These are phyloP conservation scores for Leishmania martiniquensis DNA, from an alignment of 208 protist genomes.

Conservation along the genomic window DNA sequence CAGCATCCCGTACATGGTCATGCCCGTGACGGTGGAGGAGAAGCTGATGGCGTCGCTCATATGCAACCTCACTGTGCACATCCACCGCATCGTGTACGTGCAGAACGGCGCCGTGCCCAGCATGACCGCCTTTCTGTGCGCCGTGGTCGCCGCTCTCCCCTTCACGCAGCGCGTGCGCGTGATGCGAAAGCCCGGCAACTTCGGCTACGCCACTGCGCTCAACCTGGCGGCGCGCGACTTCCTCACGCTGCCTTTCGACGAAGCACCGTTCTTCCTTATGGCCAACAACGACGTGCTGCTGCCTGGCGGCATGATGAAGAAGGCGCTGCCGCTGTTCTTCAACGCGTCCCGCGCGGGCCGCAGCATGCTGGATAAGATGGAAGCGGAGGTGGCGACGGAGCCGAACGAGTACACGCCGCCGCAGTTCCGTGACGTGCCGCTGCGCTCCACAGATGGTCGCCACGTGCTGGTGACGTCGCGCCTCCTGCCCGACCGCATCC, in stretches of 20 bases:
- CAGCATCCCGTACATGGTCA: slow-evolving; percentile 14
- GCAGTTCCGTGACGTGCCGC: slow-evolving; percentile 20
- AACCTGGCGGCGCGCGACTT: slow-evolving; percentile 33
- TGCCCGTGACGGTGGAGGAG: slow-evolving; percentile 16
- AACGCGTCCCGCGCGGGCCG: background rate
- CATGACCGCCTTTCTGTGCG: slow-evolving; percentile 23
- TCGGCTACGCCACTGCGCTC: slow-evolving; percentile 18
- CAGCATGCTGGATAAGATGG: background rate
- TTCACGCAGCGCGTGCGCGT: slow-evolving; percentile 37
- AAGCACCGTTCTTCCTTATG: slow-evolving; percentile 30
- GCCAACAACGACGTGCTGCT: slow-evolving; percentile 19
- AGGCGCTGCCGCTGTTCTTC: slow-evolving; percentile 19
- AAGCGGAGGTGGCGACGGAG: slow-evolving; percentile 36
- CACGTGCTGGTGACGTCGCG: slow-evolving; percentile 33
- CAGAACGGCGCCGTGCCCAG: slow-evolving; percentile 11
- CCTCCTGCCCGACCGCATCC: slow-evolving; percentile 42
- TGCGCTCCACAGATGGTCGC: slow-evolving; percentile 27
- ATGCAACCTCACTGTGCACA: slow-evolving; percentile 20
- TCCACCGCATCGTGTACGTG: slow-evolving; percentile 26
- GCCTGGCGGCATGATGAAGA: background rate
- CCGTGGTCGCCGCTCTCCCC: slow-evolving; percentile 22
- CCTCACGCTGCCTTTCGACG: slow-evolving; percentile 19
- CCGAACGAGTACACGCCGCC: slow-evolving; percentile 31
- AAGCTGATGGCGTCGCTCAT: slow-evolving; percentile 18
- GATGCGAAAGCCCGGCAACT: slow-evolving; percentile 14